phyloP scores from a whole-genome alignment of 495 filamentous ascomycete genomes.

The Halenospora varia region DNA sequence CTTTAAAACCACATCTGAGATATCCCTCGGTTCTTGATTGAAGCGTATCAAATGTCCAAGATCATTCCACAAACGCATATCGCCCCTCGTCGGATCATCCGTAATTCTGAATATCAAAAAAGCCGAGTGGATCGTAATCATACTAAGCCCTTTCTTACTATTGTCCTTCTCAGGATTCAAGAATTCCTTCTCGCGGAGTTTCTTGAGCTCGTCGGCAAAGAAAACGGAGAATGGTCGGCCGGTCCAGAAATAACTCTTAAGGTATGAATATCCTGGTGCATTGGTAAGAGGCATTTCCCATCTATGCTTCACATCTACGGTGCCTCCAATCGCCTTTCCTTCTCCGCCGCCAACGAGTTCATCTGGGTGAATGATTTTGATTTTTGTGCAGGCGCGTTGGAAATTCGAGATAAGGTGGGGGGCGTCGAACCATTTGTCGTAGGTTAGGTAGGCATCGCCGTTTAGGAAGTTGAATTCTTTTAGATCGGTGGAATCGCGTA shows the following conservation, averaged over 20 bases:
- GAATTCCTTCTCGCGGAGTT: neutral
- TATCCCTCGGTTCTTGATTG: conserved; percentile 6
- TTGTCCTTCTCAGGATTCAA: conserved; percentile 1
- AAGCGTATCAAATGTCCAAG: conserved; percentile 18
- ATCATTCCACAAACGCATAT: conserved; percentile 27
- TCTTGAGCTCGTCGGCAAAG: conserved; percentile 11
- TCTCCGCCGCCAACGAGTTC: conserved; percentile 7
- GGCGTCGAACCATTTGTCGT: conserved; percentile 28
- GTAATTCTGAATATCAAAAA: conserved; percentile 26
- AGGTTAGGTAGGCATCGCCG: conserved; percentile 19
- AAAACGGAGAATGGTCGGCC: conserved; percentile 22
- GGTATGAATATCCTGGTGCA: conserved; percentile 16
- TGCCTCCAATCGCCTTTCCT: neutral
- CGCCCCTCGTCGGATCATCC: conserved; percentile 22
- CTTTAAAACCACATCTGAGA: conserved; percentile 8
- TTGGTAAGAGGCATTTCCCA: conserved; percentile 14
- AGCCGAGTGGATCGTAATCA: conserved; percentile 12
- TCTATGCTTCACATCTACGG: conserved; percentile 9
- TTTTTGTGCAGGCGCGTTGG: conserved; percentile 16
- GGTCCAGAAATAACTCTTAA: conserved; percentile 22
- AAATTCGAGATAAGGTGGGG: conserved; percentile 16
- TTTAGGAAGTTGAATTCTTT: conserved; percentile 26
- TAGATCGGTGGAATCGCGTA: conserved; percentile 24
- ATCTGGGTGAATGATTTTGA: conserved; percentile 24
- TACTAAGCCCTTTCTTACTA: conserved; percentile 17